Evolutionary conservation across 768 basidiomycete species (phyloP).

Genomic region (Wakefieldia striispora): DNA sequence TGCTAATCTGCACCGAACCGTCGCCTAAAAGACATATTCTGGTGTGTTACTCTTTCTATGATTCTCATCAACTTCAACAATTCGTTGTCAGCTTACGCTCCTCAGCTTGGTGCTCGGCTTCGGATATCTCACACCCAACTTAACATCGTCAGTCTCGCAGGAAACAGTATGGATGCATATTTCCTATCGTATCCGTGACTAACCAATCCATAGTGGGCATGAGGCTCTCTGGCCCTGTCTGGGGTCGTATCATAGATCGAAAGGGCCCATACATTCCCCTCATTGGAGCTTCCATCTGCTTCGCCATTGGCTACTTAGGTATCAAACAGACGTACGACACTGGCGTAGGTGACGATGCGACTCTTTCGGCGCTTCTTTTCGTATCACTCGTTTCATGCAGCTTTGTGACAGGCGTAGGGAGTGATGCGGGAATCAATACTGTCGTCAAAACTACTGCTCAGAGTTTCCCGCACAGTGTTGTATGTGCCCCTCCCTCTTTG

Average conservation of each 20-base stretch:
- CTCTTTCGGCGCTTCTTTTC: constrained; percentile 45
- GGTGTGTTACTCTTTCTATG: constrained; percentile 14
- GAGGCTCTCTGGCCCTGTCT: constrained; percentile 71
- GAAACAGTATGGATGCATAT: constrained; percentile 52
- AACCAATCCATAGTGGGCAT: constrained; percentile 56
- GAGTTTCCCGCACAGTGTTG: constrained; percentile 69
- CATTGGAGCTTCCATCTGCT: constrained; percentile 51
- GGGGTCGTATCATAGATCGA: constrained; percentile 76
- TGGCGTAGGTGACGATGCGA: constrained; percentile 39
- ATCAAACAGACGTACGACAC: constrained; percentile 66
- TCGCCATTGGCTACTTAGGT: constrained; percentile 74
- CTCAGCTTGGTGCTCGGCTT: constrained; percentile 76
- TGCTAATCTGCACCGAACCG: not conserved
- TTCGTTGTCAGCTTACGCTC: constrained; percentile 64
- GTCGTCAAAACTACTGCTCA: constrained; percentile 82
- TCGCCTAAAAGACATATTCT: constrained; percentile 26
- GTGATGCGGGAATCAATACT: constrained; percentile 65
- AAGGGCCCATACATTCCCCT: constrained; percentile 72
- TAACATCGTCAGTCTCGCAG: constrained; percentile 78
- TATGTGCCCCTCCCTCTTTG: constrained; percentile 33
- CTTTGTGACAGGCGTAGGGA: constrained; percentile 75
- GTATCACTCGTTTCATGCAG: constrained; percentile 56
- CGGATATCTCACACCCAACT: constrained; percentile 75
- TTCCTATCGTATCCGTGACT: not conserved
- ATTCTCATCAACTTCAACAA: too few species aligned